Evolutionary conservation across 2,329 filamentous ascomycete genomes (phyloP), one percentile per base, ranked within the genome.

Genomic region (Cyphellophora europaea): DNA sequence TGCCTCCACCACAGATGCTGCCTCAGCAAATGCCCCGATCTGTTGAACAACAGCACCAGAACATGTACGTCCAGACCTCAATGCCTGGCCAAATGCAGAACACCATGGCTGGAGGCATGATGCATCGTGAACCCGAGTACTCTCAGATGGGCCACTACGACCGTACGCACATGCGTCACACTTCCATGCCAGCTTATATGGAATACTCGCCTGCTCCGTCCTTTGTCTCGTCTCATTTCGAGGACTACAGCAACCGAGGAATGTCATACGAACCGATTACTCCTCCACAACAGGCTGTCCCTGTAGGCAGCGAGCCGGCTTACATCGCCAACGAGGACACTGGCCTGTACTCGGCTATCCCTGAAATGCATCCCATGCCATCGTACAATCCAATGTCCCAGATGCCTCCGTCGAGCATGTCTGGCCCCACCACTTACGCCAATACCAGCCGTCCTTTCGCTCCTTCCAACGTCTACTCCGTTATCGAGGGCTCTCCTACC

Each of bases 291-390:
- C 86, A 95, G 61, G 77, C 83, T 11, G 65, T 91, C 40, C 79
- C 75, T 43, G 79, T 94, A 47, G 76, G 82, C 41, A 73, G 81
- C 27, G 91, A 98, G 67, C 87, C 91, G 6, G 86, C 91, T 6
- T 98, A 96, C 66, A 94, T 98, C 58, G 86, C 89, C 43, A 95
- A 95, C 57, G 91, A 98, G 65, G 91, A 96, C 60, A 94, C 89
- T 30, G 88, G 88, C 40, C 72, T 96, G 31, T 96, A 95, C 71
- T 89, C 87, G 35, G 88, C 85, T 29, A 93, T 96, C 50, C 87
- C 89, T 8, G 89, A 96, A 53, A 79, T 93, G 54, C 71, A 84
- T 41, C 71, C 79, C 39, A 79, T 86, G 46, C 77, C 79, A 47
- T 76, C 75, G 11, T 78, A 93, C 55, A 86, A 89, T 56, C 81